Evolutionary conservation across 305 asterid species (phyloP).

Genomic region (Fraxinus ornus): DNA sequence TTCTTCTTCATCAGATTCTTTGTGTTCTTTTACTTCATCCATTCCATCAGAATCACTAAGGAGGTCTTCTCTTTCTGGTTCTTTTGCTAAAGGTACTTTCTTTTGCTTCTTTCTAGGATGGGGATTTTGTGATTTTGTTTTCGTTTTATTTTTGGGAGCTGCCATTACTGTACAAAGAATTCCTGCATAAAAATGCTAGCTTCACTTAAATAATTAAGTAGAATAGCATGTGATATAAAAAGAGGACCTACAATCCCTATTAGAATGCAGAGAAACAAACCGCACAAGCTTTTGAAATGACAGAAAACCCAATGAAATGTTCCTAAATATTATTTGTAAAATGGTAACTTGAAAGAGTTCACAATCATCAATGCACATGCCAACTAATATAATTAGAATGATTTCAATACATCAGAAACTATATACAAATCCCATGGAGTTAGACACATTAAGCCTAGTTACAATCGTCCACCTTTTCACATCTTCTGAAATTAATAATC

Average conservation of each 20-base stretch:
- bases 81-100: constrained; percentile 24
- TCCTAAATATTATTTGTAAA: background rate
- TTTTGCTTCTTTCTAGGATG: constrained; percentile 70
- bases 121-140: constrained; percentile 28
- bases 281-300: background rate
- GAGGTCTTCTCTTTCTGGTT: constrained; percentile 45
- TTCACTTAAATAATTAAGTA: background rate
- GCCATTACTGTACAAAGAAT: constrained; percentile 40
- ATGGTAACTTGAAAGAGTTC: background rate
- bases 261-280: background rate
- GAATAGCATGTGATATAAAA: background rate
- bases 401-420: background rate
- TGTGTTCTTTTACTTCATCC: constrained; percentile 37
- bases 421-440: background rate
- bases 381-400: background rate
- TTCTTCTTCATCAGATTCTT: constrained; percentile 43
- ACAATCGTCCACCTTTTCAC: background rate
- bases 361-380: background rate
- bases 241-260: background rate
- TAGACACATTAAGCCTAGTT: background rate
- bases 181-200: background rate
- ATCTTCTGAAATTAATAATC: background rate
- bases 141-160: constrained; percentile 47
- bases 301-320: background rate
- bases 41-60: constrained; percentile 46